Evolutionary conservation across 139 green algal species (phyloP).

Genomic region (Bryopsis sp.): DNA sequence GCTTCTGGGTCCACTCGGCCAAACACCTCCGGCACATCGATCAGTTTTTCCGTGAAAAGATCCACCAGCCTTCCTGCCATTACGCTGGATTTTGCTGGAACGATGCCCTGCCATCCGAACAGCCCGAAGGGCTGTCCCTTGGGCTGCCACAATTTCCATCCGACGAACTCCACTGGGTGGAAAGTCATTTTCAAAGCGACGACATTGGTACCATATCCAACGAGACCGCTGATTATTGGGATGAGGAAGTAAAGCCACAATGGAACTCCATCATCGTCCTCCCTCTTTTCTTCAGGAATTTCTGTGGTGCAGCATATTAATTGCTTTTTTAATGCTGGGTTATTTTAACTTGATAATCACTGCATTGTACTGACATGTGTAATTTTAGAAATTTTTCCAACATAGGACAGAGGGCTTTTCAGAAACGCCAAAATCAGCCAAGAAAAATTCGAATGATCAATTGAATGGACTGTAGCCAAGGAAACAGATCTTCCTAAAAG

Average conservation of each 20-base stretch:
- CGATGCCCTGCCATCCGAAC: conserved; percentile 38
- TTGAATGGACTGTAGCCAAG: too few relatives aligned
- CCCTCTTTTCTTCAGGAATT: too few relatives aligned
- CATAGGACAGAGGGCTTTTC: too few relatives aligned
- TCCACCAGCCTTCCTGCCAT: conserved; percentile 29
- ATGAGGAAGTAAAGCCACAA: conserved; percentile 29
- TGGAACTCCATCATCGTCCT: background rate
- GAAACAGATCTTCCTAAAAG: too few relatives aligned
- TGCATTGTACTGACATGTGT: too few relatives aligned
- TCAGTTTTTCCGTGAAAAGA: conserved; percentile 28
- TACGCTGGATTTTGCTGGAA: conserved; percentile 28
- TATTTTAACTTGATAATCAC: too few relatives aligned
- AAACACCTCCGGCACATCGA: conserved; percentile 33
- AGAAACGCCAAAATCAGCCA: too few relatives aligned
- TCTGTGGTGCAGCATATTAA: too few relatives aligned
- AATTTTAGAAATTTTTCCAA: too few relatives aligned
- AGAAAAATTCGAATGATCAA: too few relatives aligned
- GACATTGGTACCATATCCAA: conserved; percentile 35
- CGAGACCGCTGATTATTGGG: conserved; percentile 25
- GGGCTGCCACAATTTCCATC: conserved; percentile 26
- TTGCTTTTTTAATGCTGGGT: too few relatives aligned
- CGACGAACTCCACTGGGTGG: conserved; percentile 28
- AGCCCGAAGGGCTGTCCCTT: conserved; percentile 28
- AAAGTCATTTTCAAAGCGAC: conserved; percentile 36
- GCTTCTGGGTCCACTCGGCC: conserved; percentile 22